A percentile compares a stretch with the other conserved stretches of the same genome.
These are phyloP conservation scores for Cordyceps pruinosa DNA, from an alignment of 2,329 filamentous ascomycete species.

Conservation along the genomic window DNA sequence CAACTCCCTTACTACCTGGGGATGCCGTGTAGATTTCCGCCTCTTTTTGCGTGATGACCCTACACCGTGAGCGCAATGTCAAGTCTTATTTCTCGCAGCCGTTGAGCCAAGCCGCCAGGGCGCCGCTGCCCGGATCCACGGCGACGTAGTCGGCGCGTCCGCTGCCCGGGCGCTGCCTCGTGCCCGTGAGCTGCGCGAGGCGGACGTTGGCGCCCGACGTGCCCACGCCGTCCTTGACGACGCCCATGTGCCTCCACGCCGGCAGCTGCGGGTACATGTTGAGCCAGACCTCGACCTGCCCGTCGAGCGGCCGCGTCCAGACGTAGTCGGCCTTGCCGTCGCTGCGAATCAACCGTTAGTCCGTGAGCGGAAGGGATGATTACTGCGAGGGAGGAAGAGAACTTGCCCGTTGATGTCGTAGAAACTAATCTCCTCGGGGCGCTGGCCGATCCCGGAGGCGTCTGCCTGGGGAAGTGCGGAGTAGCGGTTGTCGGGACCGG, in stretches of 20 bases:
- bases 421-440: slow-evolving; percentile 16
- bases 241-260: slow-evolving; percentile 12
- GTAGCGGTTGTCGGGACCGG: background rate
- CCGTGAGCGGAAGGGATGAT: background rate
- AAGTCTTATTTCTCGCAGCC: slow-evolving; percentile 16
- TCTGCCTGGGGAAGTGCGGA: slow-evolving; percentile 10
- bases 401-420: slow-evolving; percentile 16
- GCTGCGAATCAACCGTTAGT: background rate
- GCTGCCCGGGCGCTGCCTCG: background rate
- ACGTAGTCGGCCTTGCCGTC: slow-evolving; percentile 18
- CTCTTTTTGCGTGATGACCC: too few relatives aligned
- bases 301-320: slow-evolving; percentile 15
- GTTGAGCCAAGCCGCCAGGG: slow-evolving; percentile 10
- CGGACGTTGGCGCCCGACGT: slow-evolving; percentile 16
- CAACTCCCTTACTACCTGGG: too few relatives aligned
- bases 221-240: slow-evolving; percentile 14
- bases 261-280: slow-evolving; percentile 17
- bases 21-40: too few relatives aligned
- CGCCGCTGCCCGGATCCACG: background rate
- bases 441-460: slow-evolving; percentile 15
- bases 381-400: background rate
- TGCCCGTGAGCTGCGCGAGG: slow-evolving; percentile 10
- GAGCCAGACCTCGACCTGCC: slow-evolving; percentile 14
- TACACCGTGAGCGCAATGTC: too few relatives aligned
- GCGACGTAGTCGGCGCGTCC: slow-evolving; percentile 4